These are phyloP conservation scores for Suillus decipiens DNA, from an alignment of 768 basidiomycete genomes.

Conservation along the genomic window DNA sequence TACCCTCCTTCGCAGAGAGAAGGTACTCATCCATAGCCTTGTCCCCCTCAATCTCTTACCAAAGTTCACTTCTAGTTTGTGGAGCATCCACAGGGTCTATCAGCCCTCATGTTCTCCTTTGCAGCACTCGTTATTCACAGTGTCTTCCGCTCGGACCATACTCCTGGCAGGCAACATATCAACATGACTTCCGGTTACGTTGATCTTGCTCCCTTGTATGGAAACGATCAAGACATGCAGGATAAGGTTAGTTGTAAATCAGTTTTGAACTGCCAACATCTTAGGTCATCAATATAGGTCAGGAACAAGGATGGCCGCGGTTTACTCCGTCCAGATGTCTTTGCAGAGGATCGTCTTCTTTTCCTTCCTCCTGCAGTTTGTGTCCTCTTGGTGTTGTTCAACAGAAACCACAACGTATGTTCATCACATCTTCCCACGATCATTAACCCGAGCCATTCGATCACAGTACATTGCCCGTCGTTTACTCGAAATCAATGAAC, in stretches of 20 bases:
- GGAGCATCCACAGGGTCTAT: slow-evolving; percentile 77
- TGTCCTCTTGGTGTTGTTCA: slow-evolving; percentile 81
- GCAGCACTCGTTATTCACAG: slow-evolving; percentile 86
- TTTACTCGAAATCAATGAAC: slow-evolving; percentile 80
- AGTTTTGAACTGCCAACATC: neutral
- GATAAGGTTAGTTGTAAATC: slow-evolving; percentile 45
- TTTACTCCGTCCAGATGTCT: slow-evolving; percentile 65
- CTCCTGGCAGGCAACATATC: slow-evolving; percentile 48
- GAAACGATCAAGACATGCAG: slow-evolving; percentile 63
- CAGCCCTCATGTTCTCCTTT: slow-evolving; percentile 78
- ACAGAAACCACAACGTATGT: slow-evolving; percentile 84
- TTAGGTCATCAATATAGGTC: slow-evolving; percentile 16
- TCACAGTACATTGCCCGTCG: slow-evolving; percentile 76
- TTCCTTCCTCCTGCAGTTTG: slow-evolving; percentile 79
- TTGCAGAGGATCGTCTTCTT: slow-evolving; percentile 77
- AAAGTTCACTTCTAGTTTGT: slow-evolving; percentile 52
- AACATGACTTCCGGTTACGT: slow-evolving; percentile 90
- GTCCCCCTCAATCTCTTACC: slow-evolving; percentile 6
- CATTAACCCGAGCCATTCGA: neutral
- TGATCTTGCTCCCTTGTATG: slow-evolving; percentile 83
- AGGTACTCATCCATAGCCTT: slow-evolving; percentile 37
- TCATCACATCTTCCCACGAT: neutral
- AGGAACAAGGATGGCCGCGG: slow-evolving; percentile 63
- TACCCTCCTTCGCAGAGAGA: slow-evolving; percentile 70
- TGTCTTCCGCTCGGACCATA: slow-evolving; percentile 81